Evolutionary conservation across 169 alveolate genomes (phyloP), one percentile per base, ranked within the genome.

Genomic region (Cryptosporidium tyzzeri): DNA sequence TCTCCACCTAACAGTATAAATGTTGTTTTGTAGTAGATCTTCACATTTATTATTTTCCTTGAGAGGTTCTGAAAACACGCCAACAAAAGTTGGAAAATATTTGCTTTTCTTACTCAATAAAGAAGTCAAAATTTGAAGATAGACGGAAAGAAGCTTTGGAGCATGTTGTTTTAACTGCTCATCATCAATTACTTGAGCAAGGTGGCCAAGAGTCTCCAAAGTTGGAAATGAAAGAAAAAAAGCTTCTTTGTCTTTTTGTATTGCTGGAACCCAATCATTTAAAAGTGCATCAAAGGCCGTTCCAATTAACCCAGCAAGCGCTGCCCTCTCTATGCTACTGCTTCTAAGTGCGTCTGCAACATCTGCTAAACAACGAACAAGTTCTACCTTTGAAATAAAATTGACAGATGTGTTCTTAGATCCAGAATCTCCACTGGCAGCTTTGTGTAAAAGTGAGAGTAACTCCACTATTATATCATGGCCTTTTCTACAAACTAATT

Each of bases 181-280:
- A 23, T 80, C 74, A 67, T 80, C 89, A 29, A 80, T 80, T 14
- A 80, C 89, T 21, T 80, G 89, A 33, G 89, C 89, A 41, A 80
- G 70, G 67, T 80, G 89, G 8, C 89, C 89, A 23, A 80, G 75
- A 35, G 89, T 80, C 31, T 80, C 89, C 70, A 80, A 23, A 37
- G 89, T 80, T 44, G 89, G 89, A 50, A 80, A 80, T 44, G 89
- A 80, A 35, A 80, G 53, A 21, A 59, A 80, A 35, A 80, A 80
- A 41, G 35, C 89, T 7, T 80, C 89, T 59, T 80, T 80, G 26
- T 80, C 89, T 21, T 80, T 80, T 51, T 80, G 89, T 3, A 80
- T 80, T 44, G 80, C 45, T 26, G 89, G 89, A 7, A 80, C 89
- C 89, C 89, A 80, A 41, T 80, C 89, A 62, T 80, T 80, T 50